Conservation (phyloP, 1,284 basidiomycete species). For the Abortiporus biennis region DNA sequence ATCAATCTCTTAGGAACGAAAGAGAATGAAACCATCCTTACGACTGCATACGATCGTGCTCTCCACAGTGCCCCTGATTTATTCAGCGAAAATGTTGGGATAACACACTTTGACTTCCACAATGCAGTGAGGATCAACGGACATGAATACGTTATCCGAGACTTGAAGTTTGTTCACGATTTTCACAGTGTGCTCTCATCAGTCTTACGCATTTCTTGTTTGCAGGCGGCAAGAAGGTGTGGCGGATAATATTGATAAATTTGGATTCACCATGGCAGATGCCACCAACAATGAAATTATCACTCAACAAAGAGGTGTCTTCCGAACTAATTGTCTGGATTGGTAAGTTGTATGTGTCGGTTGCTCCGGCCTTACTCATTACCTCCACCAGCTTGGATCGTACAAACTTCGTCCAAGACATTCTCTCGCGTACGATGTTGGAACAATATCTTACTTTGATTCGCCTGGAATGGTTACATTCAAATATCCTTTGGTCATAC, state of each 20-base stretch:
- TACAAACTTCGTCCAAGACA: constrained; percentile 97
- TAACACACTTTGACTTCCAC: constrained; percentile 96
- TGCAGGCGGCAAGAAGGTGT: constrained; percentile 56
- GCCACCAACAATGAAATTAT: constrained; percentile 59
- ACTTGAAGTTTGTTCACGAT: constrained; percentile 52
- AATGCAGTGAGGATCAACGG: constrained; percentile 77
- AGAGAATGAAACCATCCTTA: constrained; percentile 87
- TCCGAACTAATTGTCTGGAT: constrained; percentile 94
- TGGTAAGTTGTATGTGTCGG: constrained; percentile 50
- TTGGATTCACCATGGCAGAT: constrained; percentile 84
- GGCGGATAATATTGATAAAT: constrained; percentile 65
- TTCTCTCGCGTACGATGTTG: constrained; percentile 73
- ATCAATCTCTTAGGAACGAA: constrained; percentile 86
- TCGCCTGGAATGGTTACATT: constrained; percentile 69
- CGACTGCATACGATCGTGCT: constrained; percentile 78
- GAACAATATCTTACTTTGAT: constrained; percentile 70
- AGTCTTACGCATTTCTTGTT: neutral
- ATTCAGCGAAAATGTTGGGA: constrained; percentile 53
- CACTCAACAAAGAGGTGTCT: constrained; percentile 83
- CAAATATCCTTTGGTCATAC: constrained; percentile 71
- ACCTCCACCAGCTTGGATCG: constrained; percentile 70
- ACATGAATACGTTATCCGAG: constrained; percentile 80
- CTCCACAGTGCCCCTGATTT: constrained; percentile 54
- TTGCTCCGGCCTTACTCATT: neutral
- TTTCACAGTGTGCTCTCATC: constrained; percentile 1